Evolutionary conservation across 192 early-diverging fungal species (phyloP).

Genomic region (Umbelopsis isabellina): DNA sequence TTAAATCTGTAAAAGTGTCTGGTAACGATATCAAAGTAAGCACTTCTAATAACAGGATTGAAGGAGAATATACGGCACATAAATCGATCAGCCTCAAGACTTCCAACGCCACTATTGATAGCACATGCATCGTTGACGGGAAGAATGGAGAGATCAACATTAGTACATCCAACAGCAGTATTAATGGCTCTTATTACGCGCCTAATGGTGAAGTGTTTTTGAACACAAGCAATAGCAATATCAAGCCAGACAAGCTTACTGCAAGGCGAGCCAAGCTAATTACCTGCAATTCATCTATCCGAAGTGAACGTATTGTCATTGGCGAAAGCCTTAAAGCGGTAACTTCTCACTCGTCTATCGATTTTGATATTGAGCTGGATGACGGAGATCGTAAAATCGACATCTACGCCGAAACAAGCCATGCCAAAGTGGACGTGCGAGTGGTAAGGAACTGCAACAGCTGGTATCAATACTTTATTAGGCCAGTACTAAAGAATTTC

Average conservation of each 20-base stretch:
- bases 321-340: background rate
- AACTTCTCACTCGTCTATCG: background rate
- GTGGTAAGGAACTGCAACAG: background rate
- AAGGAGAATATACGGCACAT: background rate
- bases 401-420: slow-evolving; percentile 2
- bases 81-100: background rate
- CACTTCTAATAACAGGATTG: background rate
- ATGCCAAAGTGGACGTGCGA: background rate
- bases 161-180: background rate
- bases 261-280: background rate
- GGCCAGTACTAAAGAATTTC: background rate
- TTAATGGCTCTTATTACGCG: background rate
- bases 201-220: background rate
- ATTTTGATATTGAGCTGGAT: background rate
- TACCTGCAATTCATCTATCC: background rate
- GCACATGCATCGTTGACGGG: background rate
- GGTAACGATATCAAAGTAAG: background rate
- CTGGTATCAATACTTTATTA: background rate
- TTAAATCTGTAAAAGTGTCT: background rate
- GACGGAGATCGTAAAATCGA: background rate
- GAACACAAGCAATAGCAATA: background rate
- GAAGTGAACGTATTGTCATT: background rate
- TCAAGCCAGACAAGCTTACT: background rate
- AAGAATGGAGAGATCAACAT: background rate
- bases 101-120: background rate